A percentile compares a stretch with the other conserved stretches of the same genome.
These are phyloP conservation scores for Oehlia diaphana DNA, from an alignment of 192 early-diverging fungal species.

Conservation along the genomic window DNA sequence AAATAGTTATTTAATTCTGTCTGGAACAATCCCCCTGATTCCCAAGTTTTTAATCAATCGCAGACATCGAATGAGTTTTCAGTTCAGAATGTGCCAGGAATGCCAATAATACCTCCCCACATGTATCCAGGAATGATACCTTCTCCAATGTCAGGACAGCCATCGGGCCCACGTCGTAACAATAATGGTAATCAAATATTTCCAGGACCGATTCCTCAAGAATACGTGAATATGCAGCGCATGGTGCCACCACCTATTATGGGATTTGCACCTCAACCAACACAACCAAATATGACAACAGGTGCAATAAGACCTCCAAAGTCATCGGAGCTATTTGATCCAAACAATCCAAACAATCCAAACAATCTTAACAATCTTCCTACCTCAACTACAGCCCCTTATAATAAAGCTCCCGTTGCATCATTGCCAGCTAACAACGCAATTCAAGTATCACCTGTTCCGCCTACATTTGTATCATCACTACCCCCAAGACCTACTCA, in stretches of 20 bases:
- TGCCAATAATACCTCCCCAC: conserved; percentile 7
- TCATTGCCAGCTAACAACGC: not conserved
- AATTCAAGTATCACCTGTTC: not conserved
- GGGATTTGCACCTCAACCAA: not conserved
- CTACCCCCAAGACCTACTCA: conserved; percentile 5
- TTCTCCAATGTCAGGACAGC: not conserved
- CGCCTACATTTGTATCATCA: not conserved
- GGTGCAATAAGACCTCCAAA: conserved; percentile 26
- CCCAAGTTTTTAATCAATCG: conserved; percentile 9
- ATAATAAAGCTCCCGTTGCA: not conserved
- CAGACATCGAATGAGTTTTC: conserved; percentile 8
- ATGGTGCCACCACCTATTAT: conserved; percentile 12
- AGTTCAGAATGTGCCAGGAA: not conserved
- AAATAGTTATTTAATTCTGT: conserved; percentile 17
- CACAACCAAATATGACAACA: not conserved
- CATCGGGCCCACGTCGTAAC: conserved; percentile 8
- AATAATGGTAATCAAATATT: conserved; percentile 20
- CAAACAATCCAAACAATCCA: conserved; percentile 16
- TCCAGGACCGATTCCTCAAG: not conserved
- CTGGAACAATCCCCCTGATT: conserved; percentile 17
- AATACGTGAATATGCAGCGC: conserved; percentile 10
- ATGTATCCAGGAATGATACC: conserved; percentile 8
- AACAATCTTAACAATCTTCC: conserved; percentile 3
- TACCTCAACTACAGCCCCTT: not conserved
- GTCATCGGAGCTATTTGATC: conserved; percentile 29